Percentiles rank a stretch among this genome's conserved stretches.
These are phyloP conservation scores for Eucalyptus polyanthemos DNA, from an alignment of 345 rosid genomes.

Conservation along the genomic window DNA sequence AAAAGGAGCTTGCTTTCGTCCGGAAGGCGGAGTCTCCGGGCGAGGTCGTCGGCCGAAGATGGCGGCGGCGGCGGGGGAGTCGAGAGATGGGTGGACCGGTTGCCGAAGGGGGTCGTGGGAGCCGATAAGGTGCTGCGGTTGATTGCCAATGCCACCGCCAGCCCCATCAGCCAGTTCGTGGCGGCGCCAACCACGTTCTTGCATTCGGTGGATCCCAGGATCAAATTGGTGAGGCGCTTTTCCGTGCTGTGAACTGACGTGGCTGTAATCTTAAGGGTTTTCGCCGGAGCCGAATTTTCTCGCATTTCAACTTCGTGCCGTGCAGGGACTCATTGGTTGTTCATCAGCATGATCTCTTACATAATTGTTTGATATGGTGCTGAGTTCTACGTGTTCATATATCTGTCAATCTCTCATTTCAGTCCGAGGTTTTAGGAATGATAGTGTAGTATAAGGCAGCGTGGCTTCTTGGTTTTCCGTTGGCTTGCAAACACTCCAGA, in stretches of 20 bases:
- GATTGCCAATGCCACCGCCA: slow-evolving; percentile 67
- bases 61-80: slow-evolving; percentile 16
- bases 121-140: slow-evolving; percentile 68
- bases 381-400: neutral
- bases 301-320: neutral
- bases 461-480: neutral
- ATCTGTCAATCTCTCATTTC: neutral
- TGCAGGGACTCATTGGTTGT: neutral
- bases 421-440: neutral
- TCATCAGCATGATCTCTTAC: neutral
- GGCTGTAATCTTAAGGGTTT: neutral
- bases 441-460: neutral
- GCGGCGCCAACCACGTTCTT: slow-evolving; percentile 72
- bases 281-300: neutral
- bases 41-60: slow-evolving; percentile 20
- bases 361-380: neutral
- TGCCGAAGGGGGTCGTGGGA: slow-evolving; percentile 43
- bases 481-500: neutral
- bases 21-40: slow-evolving; percentile 4
- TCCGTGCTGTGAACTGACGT: neutral
- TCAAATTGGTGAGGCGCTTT: slow-evolving; percentile 46
- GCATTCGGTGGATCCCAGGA: slow-evolving; percentile 80
- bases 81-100: slow-evolving; percentile 43
- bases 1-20: neutral
- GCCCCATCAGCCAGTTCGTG: slow-evolving; percentile 84